Base-by-base conservation (phyloP, 306 rosid species). In the Myrica gale region DNA sequence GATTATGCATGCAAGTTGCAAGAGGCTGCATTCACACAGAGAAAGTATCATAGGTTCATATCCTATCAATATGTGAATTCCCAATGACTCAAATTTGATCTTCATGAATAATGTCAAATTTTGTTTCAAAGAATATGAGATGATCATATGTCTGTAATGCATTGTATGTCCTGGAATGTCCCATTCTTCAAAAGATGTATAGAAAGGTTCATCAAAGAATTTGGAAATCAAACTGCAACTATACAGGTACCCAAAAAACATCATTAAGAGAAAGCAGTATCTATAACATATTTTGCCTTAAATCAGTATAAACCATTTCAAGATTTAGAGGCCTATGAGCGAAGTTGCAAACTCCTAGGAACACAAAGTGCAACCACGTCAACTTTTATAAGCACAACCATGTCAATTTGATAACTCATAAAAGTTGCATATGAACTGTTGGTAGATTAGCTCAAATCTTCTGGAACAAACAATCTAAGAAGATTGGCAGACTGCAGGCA, bases 1-100 rank as follows among this genome's bases (percentile, higher is more conserved):
- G 79, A 80, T 90, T 92, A 73, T 90, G 92, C 98, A 95, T 92
- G 91, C 98, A 95, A 12, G 85, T 92, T 63, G 97, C 92, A 43
- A 95, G 96, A 73, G 95, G 98, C 97, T 95, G 88, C 78, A 71
- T 42, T 77, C 77, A 57, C 6, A 68, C 69, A 41, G 74, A 50
- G 13, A 51, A 20, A 63, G 23, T 1, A 20, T 43, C 39, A 16
- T 42, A n/a, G 50, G 12, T 65, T 16, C 1, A 16, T 65, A 9
- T 42, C 7, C 50, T 42, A 4, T 47, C 37, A 67, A 56, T 7
- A 57, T 41, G 72, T 42, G 23, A 51, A 45, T 61, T 39, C 16
- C 15, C 4, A 65, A 42, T 42, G 3, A 17, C 17, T 17, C 70
- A 65, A 16, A 62, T 37, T 58, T 5, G 6, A 1, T 58, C 9